Evolutionary conservation across 345 rosid species (phyloP), one percentile per base, ranked within the genome.

Genomic region (Euphorbia pulcherrima): DNA sequence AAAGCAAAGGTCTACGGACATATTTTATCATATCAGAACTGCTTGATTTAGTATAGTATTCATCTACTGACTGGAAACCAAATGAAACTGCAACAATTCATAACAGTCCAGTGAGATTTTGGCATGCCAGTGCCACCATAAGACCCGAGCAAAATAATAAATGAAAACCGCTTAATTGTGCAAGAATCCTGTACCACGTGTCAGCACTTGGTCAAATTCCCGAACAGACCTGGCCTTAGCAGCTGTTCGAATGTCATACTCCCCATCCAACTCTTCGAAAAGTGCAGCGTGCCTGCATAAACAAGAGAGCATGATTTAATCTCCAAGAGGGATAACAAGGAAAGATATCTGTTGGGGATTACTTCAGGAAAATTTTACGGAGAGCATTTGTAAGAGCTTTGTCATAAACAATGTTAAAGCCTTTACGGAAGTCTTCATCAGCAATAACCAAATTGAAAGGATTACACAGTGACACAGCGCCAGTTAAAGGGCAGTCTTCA

Each of bases 381-480:
- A 90, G 92, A 73, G 92, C 70, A 56, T 80, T 78, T 48, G 98
- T 79, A 62, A 92, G 82, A 72, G 94, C 88, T 83, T 80, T 86
- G 76, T 88, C 96, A 72, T 92, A 92, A 64, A 90, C 74, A 80
- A 79, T 78, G 78, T 93, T 93, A 76, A 93, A 88, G 72, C 96
- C 98, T 88, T 90, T 90, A 28, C 75, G 96, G 76, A 93, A 90
- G 75, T 93, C 92, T 80, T 90, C 90, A 75, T 90, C 96, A 35
- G 98, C 90, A 66, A 85, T 81, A 68, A 93, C 87, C 85, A 90
- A 85, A 85, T 93, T 81, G 77, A 93, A 93, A 62, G 98, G 98
- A 76, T 93, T 93, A 71, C 97, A 93, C 83, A 93, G 68, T 18
- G 96, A 90, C 52, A 83, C 96, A 46, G 96, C 97, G 68, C 92